Conservation (phyloP, 2,329 filamentous ascomycete genomes). For the Plenodomus lindquistii region DNA sequence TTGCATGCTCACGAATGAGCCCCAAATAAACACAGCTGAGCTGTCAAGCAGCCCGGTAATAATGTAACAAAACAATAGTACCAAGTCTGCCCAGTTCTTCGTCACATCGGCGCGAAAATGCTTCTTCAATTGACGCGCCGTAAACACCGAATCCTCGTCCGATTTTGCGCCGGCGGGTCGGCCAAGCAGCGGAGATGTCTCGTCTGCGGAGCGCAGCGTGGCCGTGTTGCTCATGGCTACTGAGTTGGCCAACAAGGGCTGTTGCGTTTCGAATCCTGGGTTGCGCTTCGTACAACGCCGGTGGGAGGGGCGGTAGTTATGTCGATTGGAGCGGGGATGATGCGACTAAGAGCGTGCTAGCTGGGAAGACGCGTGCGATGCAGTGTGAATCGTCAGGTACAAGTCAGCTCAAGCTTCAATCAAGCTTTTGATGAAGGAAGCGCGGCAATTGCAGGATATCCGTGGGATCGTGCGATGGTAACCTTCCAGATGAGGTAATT, state of each 20-base stretch:
- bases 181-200: conserved; percentile 41
- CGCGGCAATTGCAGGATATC: conserved; percentile 36
- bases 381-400: conserved; percentile 19
- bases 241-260: not conserved
- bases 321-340: conserved; percentile 7
- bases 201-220: conserved; percentile 22
- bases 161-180: conserved; percentile 24
- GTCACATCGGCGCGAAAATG: conserved; percentile 57
- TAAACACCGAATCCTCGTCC: conserved; percentile 9
- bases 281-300: not conserved
- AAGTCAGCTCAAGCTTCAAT: conserved; percentile 27
- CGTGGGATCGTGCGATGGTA: conserved; percentile 3
- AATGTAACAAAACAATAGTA: conserved; percentile 73
- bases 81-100: conserved; percentile 67
- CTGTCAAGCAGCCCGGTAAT: conserved; percentile 80
- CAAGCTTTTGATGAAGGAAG: conserved; percentile 18
- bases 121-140: conserved; percentile 18
- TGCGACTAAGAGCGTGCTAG: conserved; percentile 2
- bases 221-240: conserved; percentile 20
- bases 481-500: conserved; percentile 12
- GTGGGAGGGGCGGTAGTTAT: conserved; percentile 9
- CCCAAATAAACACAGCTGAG: conserved; percentile 75
- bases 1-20: conserved; percentile 82
- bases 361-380: conserved; percentile 3
- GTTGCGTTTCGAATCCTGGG: conserved; percentile 8